Conservation (phyloP, 805 yeast species). For the Saturnispora serradocipensis region DNA sequence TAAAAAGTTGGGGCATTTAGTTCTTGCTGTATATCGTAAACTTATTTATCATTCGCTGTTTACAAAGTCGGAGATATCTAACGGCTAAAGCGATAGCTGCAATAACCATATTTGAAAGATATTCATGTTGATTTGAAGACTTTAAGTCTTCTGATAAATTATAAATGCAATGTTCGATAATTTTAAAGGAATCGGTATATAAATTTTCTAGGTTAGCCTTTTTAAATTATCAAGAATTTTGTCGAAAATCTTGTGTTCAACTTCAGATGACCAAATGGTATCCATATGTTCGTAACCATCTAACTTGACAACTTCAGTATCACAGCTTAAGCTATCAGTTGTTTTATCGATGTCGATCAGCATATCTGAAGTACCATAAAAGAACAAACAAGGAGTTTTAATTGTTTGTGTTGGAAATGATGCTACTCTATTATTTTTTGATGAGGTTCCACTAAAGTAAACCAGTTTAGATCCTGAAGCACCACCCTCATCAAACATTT, state of each 20-base stretch:
- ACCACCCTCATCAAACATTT: conserved; percentile 42
- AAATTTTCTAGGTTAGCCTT: background rate
- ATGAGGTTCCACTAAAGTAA: conserved; percentile 18
- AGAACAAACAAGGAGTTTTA: conserved; percentile 64
- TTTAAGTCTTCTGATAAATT: background rate
- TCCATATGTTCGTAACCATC: conserved; percentile 82
- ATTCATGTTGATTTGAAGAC: background rate
- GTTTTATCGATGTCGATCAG: conserved; percentile 79
- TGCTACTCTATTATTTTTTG: conserved; percentile 37
- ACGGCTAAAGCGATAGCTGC: too few relatives aligned
- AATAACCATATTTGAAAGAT: too few relatives aligned
- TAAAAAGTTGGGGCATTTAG: too few relatives aligned
- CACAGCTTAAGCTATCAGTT: conserved; percentile 54
- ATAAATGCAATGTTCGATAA: background rate
- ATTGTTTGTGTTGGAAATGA: conserved; percentile 58
- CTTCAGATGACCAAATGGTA: conserved; percentile 77
- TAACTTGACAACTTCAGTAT: conserved; percentile 35
- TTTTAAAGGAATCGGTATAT: background rate
- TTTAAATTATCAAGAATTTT: conserved; percentile 10
- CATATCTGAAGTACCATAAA: conserved; percentile 76
- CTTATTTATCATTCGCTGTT: too few relatives aligned
- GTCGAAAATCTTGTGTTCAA: conserved; percentile 35
- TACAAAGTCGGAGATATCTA: too few relatives aligned
- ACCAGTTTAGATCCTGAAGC: conserved; percentile 26
- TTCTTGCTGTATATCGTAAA: too few relatives aligned